phyloP scores from a whole-genome alignment of 257 asterid species.

The Plantago ovata region DNA sequence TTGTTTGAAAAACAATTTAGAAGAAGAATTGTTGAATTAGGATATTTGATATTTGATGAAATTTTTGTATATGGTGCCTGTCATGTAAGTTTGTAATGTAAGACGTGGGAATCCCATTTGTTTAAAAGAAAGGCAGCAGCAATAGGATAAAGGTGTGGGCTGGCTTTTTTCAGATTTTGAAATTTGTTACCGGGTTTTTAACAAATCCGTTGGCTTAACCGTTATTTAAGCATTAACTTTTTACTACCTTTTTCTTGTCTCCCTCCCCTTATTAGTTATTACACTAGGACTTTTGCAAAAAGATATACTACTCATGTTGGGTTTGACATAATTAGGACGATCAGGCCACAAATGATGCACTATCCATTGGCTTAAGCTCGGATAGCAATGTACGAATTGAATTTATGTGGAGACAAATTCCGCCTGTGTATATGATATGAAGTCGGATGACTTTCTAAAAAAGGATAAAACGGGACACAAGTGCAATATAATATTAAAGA shows the following conservation, averaged over 20 bases:
- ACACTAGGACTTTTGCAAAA: too few relatives aligned
- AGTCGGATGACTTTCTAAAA: too few relatives aligned
- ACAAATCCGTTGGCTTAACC: slow-evolving; percentile 68
- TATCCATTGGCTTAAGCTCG: too few relatives aligned
- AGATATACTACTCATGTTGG: too few relatives aligned
- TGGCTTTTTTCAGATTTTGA: slow-evolving; percentile 43
- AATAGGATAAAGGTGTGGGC: slow-evolving; percentile 19
- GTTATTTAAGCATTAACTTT: slow-evolving; percentile 34
- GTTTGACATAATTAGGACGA: too few relatives aligned
- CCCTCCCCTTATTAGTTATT: too few relatives aligned
- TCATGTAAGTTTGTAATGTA: slow-evolving; percentile 12
- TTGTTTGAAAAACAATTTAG: not conserved
- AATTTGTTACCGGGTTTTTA: slow-evolving; percentile 45
- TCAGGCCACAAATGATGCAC: too few relatives aligned
- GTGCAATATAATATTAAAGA: too few relatives aligned
- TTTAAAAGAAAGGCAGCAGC: slow-evolving; percentile 20
- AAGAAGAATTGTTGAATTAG: slow-evolving; percentile 9
- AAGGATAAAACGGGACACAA: too few relatives aligned
- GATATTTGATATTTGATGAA: slow-evolving; percentile 17
- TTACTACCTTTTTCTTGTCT: slow-evolving; percentile 19
- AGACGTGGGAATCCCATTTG: slow-evolving; percentile 23
- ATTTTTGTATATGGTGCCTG: slow-evolving; percentile 7
- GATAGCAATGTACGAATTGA: too few relatives aligned
- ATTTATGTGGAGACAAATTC: too few relatives aligned
- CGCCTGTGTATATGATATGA: too few relatives aligned